Evolutionary conservation across 1,139 yeast species (phyloP).

Genomic region (Tardiomyces digboiensis): DNA sequence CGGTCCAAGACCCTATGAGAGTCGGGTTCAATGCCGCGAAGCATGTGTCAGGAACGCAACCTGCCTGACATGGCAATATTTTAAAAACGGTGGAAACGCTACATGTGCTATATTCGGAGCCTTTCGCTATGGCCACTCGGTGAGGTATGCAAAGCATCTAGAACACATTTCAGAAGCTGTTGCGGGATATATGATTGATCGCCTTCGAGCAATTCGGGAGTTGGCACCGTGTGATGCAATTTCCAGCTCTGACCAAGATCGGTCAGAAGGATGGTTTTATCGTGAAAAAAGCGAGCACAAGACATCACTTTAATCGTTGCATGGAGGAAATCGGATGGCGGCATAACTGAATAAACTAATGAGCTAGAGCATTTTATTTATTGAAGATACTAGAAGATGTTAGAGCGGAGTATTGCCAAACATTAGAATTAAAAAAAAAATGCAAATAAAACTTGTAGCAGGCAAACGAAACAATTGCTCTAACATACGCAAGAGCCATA

Average conservation of each 20-base stretch:
- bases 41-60: background rate
- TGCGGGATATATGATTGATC: background rate
- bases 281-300: too few species aligned
- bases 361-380: too few species aligned
- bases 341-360: too few species aligned
- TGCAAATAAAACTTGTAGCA: too few species aligned
- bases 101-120: background rate
- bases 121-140: background rate
- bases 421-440: too few species aligned
- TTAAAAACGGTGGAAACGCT: background rate
- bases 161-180: background rate
- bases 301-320: too few species aligned
- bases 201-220: background rate
- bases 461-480: too few species aligned
- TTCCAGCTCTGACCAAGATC: background rate
- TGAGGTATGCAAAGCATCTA: background rate
- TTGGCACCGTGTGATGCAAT: background rate
- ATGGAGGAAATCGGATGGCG: too few species aligned
- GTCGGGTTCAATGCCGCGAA: background rate
- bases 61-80: background rate
- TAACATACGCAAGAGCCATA: conserved; percentile 39
- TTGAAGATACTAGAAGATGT: too few species aligned
- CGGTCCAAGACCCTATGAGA: background rate
- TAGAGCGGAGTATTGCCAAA: too few species aligned
- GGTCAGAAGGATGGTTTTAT: background rate